Base-by-base conservation (phyloP, 1,284 basidiomycete genomes). In the Cryptococcus hybrid region DNA sequence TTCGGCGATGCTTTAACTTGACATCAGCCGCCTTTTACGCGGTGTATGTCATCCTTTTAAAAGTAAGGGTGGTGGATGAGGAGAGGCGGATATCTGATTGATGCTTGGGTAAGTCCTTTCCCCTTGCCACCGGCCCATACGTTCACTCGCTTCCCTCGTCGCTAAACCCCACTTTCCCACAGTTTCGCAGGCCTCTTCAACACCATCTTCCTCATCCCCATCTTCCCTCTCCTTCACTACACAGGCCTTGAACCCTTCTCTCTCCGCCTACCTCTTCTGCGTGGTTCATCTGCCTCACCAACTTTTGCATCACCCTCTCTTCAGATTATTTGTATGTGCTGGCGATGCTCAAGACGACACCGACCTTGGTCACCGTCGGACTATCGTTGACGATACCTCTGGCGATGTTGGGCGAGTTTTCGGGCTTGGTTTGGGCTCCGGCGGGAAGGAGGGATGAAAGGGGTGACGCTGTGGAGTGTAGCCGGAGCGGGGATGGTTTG, bases 271-370 rank as follows among this genome's bases (percentile, higher is more conserved):
- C 83, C 0, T 71, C 74, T 3, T 81, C 81, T 55, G 85, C 85
- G 1, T 82, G 90, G 75, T 76, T 80, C 2, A 87, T 86, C 3
- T 82, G 97, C 47, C 66, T 87, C 13, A 78, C 90, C 64, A 98
- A 97, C 71, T 95, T 93, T 90, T 79, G 80, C 45, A 90, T 95
- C 70, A 93, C 91, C 0, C 78, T 90, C 36, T 86, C 84, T 3
- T 90, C 88, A 61, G 92, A 95, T 77, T 94, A 88, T 71, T 78
- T 94, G 52, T 94, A 93, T 74, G 87, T 93, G 37, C 66, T 78
- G 18, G 91, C 95, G 5, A 97, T 98, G 93, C 84, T 99, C 61
- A 97, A 96, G 81, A 97, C 94, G 2, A 95, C 93, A 3, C 95
- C 91, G 1, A 80, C 92, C 44, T 66, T 51, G 36, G 49, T 51